phyloP scores from a whole-genome alignment of 257 asterid genomes.

The Osmanthus fragrans region DNA sequence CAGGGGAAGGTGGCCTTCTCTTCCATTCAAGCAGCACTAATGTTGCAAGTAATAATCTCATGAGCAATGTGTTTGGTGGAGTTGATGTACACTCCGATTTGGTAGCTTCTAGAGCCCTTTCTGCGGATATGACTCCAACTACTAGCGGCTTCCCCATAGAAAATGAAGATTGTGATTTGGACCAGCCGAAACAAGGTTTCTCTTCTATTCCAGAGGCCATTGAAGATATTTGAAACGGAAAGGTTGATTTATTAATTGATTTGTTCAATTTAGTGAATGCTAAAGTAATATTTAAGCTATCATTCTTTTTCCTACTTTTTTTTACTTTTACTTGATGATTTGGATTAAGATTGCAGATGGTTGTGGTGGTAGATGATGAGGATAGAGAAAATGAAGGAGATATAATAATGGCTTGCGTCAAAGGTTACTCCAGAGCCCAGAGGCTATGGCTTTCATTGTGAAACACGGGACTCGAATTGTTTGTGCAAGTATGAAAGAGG shows the following conservation, averaged over 20 bases:
- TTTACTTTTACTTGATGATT: conserved; percentile 4
- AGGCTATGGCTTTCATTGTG: conserved; percentile 96
- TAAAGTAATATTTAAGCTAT: neutral
- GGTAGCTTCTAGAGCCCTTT: conserved; percentile 52
- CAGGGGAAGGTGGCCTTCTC: conserved; percentile 50
- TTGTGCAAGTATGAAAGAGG: too few relatives aligned
- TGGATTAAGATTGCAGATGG: conserved; percentile 59
- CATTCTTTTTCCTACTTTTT: neutral
- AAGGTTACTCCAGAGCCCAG: conserved; percentile 92
- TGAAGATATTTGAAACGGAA: conserved; percentile 82
- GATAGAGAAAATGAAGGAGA: too few relatives aligned
- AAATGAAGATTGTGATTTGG: conserved; percentile 68
- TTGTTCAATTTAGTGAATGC: conserved; percentile 10
- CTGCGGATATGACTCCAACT: conserved; percentile 63
- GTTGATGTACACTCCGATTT: conserved; percentile 59
- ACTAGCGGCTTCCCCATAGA: conserved; percentile 57
- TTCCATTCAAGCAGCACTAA: conserved; percentile 34
- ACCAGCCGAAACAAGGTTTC: conserved; percentile 72
- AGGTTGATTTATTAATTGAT: conserved; percentile 46
- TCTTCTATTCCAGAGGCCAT: conserved; percentile 78
- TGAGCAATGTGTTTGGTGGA: conserved; percentile 49
- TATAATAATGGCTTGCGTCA: conserved; percentile 66
- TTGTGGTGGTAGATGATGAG: conserved; percentile 53
- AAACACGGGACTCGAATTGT: conserved; percentile 77
- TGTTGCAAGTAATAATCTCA: conserved; percentile 35